These are phyloP conservation scores for Diversispora eburnea DNA, from an alignment of 192 early-diverging fungal species.

Conservation along the genomic window DNA sequence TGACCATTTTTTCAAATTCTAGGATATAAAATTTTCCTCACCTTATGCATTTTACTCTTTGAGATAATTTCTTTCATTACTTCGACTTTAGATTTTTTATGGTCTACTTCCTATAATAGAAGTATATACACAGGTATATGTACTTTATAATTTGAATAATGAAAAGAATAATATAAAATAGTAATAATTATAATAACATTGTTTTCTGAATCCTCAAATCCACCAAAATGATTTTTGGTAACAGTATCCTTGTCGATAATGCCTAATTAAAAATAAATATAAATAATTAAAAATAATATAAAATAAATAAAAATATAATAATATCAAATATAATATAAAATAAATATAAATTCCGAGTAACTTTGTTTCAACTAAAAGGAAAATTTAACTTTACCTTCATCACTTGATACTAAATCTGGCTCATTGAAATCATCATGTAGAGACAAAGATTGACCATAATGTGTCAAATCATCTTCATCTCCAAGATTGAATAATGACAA, in stretches of 20 bases:
- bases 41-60: constrained; percentile 94
- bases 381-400: constrained; percentile 35
- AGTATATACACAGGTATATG: background rate
- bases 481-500: constrained; percentile 79
- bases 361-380: background rate
- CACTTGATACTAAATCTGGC: constrained; percentile 49
- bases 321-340: background rate
- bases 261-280: constrained; percentile 27
- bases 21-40: constrained; percentile 14
- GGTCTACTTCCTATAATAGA: constrained; percentile 39
- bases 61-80: constrained; percentile 97
- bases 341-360: constrained; percentile 9
- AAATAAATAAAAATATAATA: background rate
- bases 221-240: constrained; percentile 78
- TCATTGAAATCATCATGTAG: constrained; percentile 84
- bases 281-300: background rate
- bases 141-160: background rate
- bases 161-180: background rate
- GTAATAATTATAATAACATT: constrained; percentile 20
- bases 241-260: constrained; percentile 72
- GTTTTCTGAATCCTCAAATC: constrained; percentile 66
- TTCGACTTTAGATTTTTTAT: constrained; percentile 85
- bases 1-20: background rate
- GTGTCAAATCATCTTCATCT: constrained; percentile 81
- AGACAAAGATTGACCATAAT: constrained; percentile 87